Conservation (phyloP, 2,329 filamentous ascomycete species). For the Aureobasidium pullulans region DNA sequence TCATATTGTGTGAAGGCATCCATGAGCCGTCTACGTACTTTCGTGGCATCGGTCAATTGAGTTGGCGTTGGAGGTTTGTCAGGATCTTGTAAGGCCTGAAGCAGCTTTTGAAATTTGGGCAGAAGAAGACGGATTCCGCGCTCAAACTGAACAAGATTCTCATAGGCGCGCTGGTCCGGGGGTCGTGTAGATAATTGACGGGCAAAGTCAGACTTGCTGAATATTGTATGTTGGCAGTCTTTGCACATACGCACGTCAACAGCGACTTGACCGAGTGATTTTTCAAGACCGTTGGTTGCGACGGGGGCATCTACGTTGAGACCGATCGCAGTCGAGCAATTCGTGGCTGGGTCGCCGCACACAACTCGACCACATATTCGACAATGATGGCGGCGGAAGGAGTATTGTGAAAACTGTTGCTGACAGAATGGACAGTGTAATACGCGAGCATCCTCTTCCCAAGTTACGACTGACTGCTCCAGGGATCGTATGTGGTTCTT, state of each 20-base stretch:
- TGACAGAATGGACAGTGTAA: constrained; percentile 85
- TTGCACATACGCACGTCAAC: constrained; percentile 87
- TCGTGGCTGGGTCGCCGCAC: constrained; percentile 78
- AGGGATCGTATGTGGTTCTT: constrained; percentile 65
- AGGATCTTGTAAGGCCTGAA: constrained; percentile 66
- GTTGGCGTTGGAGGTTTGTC: constrained; percentile 56
- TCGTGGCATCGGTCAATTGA: constrained; percentile 77
- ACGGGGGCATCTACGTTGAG: constrained; percentile 59
- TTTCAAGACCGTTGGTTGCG: constrained; percentile 30
- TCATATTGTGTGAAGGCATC: constrained; percentile 89
- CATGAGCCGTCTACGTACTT: constrained; percentile 80
- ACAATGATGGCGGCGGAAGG: constrained; percentile 89
- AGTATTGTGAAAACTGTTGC: constrained; percentile 90
- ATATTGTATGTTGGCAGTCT: constrained; percentile 69
- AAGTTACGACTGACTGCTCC: constrained; percentile 87
- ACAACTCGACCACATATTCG: constrained; percentile 88
- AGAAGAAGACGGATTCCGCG: constrained; percentile 74
- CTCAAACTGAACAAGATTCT: constrained; percentile 79
- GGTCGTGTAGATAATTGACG: constrained; percentile 61
- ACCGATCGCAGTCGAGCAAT: constrained; percentile 76
- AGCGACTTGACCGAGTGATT: constrained; percentile 49
- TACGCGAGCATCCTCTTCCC: constrained; percentile 86
- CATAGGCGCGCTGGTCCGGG: constrained; percentile 71
- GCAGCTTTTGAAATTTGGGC: constrained; percentile 73
- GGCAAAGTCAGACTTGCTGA: constrained; percentile 69